Evolutionary conservation across 1,139 yeast species (phyloP), one percentile per base, ranked within the genome.

Genomic region (Scheffersomyces titani): DNA sequence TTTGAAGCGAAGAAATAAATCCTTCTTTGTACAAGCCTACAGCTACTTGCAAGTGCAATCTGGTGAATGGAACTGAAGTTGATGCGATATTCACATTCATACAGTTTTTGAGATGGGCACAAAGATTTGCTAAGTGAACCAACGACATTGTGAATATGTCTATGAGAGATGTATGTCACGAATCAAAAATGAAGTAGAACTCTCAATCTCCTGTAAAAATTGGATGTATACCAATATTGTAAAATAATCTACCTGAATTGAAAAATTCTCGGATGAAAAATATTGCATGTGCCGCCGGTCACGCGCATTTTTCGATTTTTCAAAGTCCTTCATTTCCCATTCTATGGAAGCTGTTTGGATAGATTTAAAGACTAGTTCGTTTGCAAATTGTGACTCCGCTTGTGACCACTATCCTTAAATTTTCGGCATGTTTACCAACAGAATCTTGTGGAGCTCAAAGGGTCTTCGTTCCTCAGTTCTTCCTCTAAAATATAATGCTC

Each of bases 51-150:
- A 96, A 80, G 70, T 93, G 97, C 64, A 92, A 78, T 66, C 90
- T 87, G 30, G 93, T 85, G 77, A 89, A 90, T 21, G 98, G 98
- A 21, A 94, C 84, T 16, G 94, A 84, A 0, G 98, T 92, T 58
- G 88, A 73, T 36, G 96, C 82, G 53, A 87, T 76, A 68, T 85
- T 85, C 51, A 91, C 94, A 70, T 90, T 84, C 19, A 91, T 83
- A 64, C 96, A 92, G 76, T 94, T 94, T 73, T 92, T 96, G 60
- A 94, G 72, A 69, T 94, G 99, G 44, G 97, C 88, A 70, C 97
- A 92, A 56, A 89, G 83, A 74, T 91, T 85, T 40, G 96, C 96
- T 62, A 93, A 81, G 65, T 87, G 88, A 53, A 90, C 96, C 60
- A 93, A 82, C 47, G 98, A 92, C 97, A 92, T 91, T 52, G 46